These are phyloP conservation scores for Pythium biforme DNA, from an alignment of 352 stramenopile genomes.

Conservation along the genomic window DNA sequence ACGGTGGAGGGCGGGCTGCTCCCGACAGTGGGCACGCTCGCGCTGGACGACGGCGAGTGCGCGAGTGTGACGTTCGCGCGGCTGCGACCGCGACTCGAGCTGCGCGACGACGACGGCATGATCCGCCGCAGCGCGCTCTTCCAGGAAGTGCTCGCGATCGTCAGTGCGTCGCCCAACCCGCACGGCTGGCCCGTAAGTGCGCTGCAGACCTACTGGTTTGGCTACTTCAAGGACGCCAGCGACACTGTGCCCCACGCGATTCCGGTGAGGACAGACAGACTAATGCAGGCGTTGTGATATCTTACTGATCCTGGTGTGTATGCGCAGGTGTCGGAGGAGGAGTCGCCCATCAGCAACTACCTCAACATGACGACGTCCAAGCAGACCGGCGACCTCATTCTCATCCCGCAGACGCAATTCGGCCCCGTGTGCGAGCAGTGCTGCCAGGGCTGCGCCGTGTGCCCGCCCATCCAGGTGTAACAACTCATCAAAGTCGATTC, in stretches of 20 bases:
- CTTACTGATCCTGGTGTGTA: background rate
- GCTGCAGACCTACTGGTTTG: constrained; percentile 79
- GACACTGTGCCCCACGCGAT: constrained; percentile 44
- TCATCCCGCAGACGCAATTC: constrained; percentile 80
- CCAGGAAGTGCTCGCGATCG: constrained; percentile 72
- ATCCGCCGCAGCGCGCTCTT: constrained; percentile 70
- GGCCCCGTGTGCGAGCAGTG: constrained; percentile 68
- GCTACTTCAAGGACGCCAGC: constrained; percentile 48
- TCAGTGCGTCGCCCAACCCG: constrained; percentile 54
- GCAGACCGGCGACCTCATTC: constrained; percentile 63
- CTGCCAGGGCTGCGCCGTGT: constrained; percentile 57
- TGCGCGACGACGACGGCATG: constrained; percentile 61
- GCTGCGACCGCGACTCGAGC: constrained; percentile 62
- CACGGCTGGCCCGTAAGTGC: constrained; percentile 60
- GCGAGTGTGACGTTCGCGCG: constrained; percentile 58
- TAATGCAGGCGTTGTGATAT: no score
- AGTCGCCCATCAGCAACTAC: constrained; percentile 47
- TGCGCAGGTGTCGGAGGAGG: constrained; percentile 39
- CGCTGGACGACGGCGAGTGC: constrained; percentile 59
- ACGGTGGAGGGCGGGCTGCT: constrained; percentile 57
- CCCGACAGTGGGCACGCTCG: constrained; percentile 61
- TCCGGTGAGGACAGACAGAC: constrained; percentile 26
- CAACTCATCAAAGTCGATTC: background rate
- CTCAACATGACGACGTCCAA: constrained; percentile 72
- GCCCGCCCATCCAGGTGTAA: constrained; percentile 17